These are phyloP conservation scores for Scedosporium apiospermum DNA, from an alignment of 2,329 filamentous ascomycete species.

Conservation along the genomic window DNA sequence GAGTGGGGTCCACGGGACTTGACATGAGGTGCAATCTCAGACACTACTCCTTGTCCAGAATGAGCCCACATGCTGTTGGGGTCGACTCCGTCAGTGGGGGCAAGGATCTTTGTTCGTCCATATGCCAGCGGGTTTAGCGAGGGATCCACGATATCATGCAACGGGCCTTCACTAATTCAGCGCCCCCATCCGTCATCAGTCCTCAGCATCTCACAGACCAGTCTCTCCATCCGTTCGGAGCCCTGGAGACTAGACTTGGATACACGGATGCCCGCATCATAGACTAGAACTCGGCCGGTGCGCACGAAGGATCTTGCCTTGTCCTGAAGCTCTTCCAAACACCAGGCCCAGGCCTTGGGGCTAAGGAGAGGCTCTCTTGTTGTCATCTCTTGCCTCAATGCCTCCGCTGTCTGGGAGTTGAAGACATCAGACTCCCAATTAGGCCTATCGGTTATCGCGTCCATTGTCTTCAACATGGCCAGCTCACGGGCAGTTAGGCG, in stretches of 20 bases:
- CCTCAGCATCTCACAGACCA: neutral
- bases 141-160: neutral
- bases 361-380: neutral
- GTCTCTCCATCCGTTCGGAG: neutral
- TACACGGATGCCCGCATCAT: neutral
- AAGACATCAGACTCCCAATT: slow-evolving; percentile 4
- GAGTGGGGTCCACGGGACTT: neutral
- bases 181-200: neutral
- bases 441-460: slow-evolving; percentile 5
- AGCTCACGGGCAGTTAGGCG: slow-evolving; percentile 7
- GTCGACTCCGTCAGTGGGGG: neutral
- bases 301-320: neutral
- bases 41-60: neutral
- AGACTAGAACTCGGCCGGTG: neutral
- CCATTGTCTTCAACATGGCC: slow-evolving; percentile 8
- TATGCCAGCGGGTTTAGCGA: neutral
- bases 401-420: neutral
- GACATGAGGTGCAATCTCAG: neutral
- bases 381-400: neutral
- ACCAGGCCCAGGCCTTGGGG: neutral
- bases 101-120: slow-evolving; percentile 2
- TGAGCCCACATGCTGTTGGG: neutral
- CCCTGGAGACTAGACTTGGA: neutral
- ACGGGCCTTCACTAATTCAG: neutral
- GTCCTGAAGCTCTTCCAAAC: neutral